Conservation (phyloP, 2,329 filamentous ascomycete species). For the Cercospora canescens region DNA sequence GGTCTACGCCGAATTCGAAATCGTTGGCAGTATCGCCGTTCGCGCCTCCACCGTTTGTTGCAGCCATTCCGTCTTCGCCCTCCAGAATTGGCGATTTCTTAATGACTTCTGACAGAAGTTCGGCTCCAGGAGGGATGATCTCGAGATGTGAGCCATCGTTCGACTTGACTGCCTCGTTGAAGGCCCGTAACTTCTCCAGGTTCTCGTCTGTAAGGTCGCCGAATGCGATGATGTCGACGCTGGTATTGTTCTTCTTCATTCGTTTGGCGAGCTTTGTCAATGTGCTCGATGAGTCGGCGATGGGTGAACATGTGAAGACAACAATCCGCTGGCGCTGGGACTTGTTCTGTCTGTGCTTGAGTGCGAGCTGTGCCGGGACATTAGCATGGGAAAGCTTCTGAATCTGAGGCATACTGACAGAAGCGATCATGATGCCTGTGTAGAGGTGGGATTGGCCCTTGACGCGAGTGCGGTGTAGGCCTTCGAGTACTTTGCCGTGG, state of each 20-base stretch:
- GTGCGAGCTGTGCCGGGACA: constrained; percentile 68
- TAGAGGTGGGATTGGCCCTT: constrained; percentile 83
- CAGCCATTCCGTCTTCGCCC: constrained; percentile 69
- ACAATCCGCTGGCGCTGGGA: constrained; percentile 95
- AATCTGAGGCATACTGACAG: constrained; percentile 72
- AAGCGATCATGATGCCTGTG: constrained; percentile 92
- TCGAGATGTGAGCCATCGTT: constrained; percentile 89
- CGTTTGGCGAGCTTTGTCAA: constrained; percentile 89
- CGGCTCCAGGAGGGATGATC: constrained; percentile 85
- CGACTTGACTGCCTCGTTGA: constrained; percentile 90
- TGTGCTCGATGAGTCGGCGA: constrained; percentile 85
- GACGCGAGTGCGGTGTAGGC: constrained; percentile 92
- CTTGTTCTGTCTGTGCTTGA: constrained; percentile 98
- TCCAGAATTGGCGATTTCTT: constrained; percentile 86
- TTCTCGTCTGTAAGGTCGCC: constrained; percentile 90
- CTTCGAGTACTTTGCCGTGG: constrained; percentile 91
- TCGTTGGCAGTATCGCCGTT: constrained; percentile 55
- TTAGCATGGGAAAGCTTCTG: not conserved
- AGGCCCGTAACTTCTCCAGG: constrained; percentile 84
- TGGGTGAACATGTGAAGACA: constrained; percentile 91
- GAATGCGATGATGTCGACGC: constrained; percentile 92
- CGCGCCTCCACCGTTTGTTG: constrained; percentile 48
- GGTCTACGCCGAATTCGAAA: constrained; percentile 89
- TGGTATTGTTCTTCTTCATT: constrained; percentile 97
- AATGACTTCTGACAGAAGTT: constrained; percentile 89